A percentile compares a stretch with the other conserved stretches of the same genome.
These are phyloP conservation scores for Coemansia sp. DNA, from an alignment of 192 early-diverging fungal species.

Conservation along the genomic window DNA sequence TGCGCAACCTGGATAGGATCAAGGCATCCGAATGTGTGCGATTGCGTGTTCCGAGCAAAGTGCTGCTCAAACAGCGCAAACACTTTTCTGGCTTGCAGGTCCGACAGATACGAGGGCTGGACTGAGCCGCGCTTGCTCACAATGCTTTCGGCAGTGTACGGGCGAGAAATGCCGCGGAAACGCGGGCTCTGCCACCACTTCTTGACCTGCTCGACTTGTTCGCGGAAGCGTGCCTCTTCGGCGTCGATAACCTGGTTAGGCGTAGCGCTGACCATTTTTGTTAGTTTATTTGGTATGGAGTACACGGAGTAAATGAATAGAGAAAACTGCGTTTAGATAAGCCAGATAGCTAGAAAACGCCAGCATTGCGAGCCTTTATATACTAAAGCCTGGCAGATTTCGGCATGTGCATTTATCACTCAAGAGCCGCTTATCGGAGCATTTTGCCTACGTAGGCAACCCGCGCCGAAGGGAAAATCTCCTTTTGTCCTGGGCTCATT, in stretches of 20 bases:
- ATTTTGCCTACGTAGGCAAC: slow-evolving; percentile 7
- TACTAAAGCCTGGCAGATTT: too few relatives aligned
- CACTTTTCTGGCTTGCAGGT: slow-evolving; percentile 89
- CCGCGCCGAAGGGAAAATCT: neutral
- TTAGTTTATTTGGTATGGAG: neutral
- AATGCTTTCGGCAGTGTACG: slow-evolving; percentile 83
- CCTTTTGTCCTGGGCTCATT: slow-evolving; percentile 6
- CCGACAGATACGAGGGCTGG: slow-evolving; percentile 71
- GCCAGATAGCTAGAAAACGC: neutral
- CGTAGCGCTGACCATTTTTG: slow-evolving; percentile 27
- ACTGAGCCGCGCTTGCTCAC: slow-evolving; percentile 88
- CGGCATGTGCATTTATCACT: slow-evolving; percentile 1
- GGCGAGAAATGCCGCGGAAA: slow-evolving; percentile 79
- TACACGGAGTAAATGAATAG: slow-evolving; percentile 1
- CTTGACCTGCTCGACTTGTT: slow-evolving; percentile 81
- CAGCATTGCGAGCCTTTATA: neutral
- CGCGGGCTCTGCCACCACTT: slow-evolving; percentile 84
- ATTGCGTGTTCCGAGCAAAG: slow-evolving; percentile 75
- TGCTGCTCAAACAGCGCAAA: slow-evolving; percentile 80
- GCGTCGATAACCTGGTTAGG: slow-evolving; percentile 32
- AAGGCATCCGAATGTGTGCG: slow-evolving; percentile 92
- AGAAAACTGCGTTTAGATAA: neutral
- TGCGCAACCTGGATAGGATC: slow-evolving; percentile 94
- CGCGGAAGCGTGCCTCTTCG: slow-evolving; percentile 76
- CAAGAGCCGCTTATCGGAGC: slow-evolving; percentile 28